Evolutionary conservation across 2,329 filamentous ascomycete genomes (phyloP).

Genomic region (Exserohilum rostratum): DNA sequence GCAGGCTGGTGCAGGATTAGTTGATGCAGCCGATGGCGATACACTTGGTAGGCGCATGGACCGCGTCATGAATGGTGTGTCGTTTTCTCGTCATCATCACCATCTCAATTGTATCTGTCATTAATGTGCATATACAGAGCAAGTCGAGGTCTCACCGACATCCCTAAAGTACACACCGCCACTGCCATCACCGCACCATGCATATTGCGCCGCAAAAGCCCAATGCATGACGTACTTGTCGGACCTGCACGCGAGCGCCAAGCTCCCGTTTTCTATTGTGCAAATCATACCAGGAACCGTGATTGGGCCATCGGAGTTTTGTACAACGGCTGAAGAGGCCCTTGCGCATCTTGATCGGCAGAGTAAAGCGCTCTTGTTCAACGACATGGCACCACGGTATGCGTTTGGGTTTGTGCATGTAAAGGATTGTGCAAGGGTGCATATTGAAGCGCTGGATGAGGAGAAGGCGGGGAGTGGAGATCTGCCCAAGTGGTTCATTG

Average conservation of each 20-base stretch:
- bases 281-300: slow-evolving; percentile 46
- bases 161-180: slow-evolving; percentile 35
- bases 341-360: slow-evolving; percentile 39
- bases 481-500: slow-evolving; percentile 38
- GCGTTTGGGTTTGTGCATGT: slow-evolving; percentile 46
- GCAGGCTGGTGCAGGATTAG: slow-evolving; percentile 42
- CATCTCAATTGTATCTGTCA: not conserved
- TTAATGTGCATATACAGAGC: slow-evolving; percentile 23
- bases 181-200: slow-evolving; percentile 38
- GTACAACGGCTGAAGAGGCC: slow-evolving; percentile 23
- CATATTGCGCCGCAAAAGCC: slow-evolving; percentile 44
- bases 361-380: slow-evolving; percentile 40
- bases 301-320: slow-evolving; percentile 42
- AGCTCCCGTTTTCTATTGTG: slow-evolving; percentile 34
- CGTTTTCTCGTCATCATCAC: not conserved
- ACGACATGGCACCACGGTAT: slow-evolving; percentile 37
- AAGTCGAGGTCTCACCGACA: slow-evolving; percentile 27
- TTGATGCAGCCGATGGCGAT: slow-evolving; percentile 42
- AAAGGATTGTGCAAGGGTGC: slow-evolving; percentile 39
- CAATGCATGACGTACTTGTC: slow-evolving; percentile 41
- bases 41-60: slow-evolving; percentile 39
- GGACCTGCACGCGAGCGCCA: not conserved
- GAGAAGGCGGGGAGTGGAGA: slow-evolving; percentile 18
- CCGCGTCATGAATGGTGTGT: slow-evolving; percentile 28
- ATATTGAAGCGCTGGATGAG: slow-evolving; percentile 38